Conservation (phyloP, 176 grass and related monocot genomes). For the Rhynchospora breviuscula region DNA sequence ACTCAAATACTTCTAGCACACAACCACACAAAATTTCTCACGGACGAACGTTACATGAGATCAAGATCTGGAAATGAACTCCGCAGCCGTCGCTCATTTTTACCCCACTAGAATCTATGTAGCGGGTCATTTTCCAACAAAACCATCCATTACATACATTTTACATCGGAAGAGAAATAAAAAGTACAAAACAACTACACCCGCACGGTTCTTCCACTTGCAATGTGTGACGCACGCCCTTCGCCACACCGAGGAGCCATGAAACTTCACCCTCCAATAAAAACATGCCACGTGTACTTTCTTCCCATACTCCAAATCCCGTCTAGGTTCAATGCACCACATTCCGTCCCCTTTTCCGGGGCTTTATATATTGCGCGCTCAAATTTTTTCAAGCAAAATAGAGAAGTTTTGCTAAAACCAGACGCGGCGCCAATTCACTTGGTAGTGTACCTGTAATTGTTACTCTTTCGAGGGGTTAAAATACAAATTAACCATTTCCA, state of each 20-base stretch:
- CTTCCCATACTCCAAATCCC: slow-evolving; percentile 1
- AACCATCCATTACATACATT: not conserved
- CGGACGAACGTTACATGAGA: not conserved
- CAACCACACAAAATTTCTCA: not conserved
- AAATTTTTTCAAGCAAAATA: not conserved
- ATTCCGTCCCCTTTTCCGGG: slow-evolving; percentile 1
- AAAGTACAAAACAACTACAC: not conserved
- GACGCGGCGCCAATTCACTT: not conserved
- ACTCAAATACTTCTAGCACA: not conserved
- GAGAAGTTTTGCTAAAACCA: slow-evolving; percentile 27
- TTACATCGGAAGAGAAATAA: not conserved
- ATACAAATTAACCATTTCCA: not conserved
- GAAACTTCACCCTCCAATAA: not conserved
- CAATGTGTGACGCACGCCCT: slow-evolving; percentile 53
- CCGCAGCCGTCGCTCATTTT: not conserved
- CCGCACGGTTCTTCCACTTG: not conserved
- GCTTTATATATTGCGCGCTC: slow-evolving; percentile 37
- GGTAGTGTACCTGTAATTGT: not conserved
- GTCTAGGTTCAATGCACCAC: slow-evolving; percentile 57
- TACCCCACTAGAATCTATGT: not conserved
- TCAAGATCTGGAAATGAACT: not conserved
- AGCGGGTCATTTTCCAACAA: not conserved
- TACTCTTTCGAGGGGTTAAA: not conserved
- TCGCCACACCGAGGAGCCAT: slow-evolving; percentile 28
- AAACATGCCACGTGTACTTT: not conserved